Percentiles rank a stretch among this genome's conserved stretches.
Evolutionary conservation across 257 asterid genomes (phyloP).

Genomic region (Solanum tacnaense): DNA sequence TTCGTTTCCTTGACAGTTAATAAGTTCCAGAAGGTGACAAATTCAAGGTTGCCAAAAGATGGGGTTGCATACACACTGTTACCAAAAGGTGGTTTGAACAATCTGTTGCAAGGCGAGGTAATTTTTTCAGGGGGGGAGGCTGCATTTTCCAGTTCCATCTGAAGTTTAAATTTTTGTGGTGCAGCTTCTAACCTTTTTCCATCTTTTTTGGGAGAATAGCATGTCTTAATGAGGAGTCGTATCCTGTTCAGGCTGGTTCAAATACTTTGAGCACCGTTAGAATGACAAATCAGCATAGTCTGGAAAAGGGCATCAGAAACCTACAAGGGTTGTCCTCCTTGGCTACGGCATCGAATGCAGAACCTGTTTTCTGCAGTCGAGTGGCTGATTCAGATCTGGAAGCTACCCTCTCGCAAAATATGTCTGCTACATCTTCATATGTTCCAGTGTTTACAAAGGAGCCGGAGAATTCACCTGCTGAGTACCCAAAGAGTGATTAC

Average conservation of each 20-base stretch:
- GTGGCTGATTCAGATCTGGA: slow-evolving; percentile 40
- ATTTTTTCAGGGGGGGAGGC: slow-evolving; percentile 7
- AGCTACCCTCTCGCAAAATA: slow-evolving; percentile 21
- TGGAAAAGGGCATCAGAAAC: slow-evolving; percentile 42
- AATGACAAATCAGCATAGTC: slow-evolving; percentile 35
- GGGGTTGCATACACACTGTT: slow-evolving; percentile 66
- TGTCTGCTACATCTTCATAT: slow-evolving; percentile 23
- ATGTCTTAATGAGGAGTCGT: slow-evolving; percentile 83
- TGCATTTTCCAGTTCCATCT: slow-evolving; percentile 7
- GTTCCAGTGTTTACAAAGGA: slow-evolving; percentile 29
- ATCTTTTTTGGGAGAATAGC: slow-evolving; percentile 37
- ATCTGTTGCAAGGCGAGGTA: slow-evolving; percentile 86
- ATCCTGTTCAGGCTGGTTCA: slow-evolving; percentile 58
- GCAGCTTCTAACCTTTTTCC: slow-evolving; percentile 18
- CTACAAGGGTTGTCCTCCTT: slow-evolving; percentile 40
- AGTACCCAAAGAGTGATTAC: slow-evolving; percentile 23
- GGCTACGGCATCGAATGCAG: slow-evolving; percentile 41
- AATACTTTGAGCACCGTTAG: slow-evolving; percentile 32
- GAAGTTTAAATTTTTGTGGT: slow-evolving; percentile 1
- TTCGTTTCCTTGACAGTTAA: slow-evolving; percentile 49
- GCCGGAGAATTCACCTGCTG: slow-evolving; percentile 29
- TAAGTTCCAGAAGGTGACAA: slow-evolving; percentile 91
- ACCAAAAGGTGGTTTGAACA: slow-evolving; percentile 81
- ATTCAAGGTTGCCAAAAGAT: slow-evolving; percentile 75
- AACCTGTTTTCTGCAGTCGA: slow-evolving; percentile 27